Evolutionary conservation across 2,329 filamentous ascomycete species (phyloP).

Genomic region (Aspergillus sp.): DNA sequence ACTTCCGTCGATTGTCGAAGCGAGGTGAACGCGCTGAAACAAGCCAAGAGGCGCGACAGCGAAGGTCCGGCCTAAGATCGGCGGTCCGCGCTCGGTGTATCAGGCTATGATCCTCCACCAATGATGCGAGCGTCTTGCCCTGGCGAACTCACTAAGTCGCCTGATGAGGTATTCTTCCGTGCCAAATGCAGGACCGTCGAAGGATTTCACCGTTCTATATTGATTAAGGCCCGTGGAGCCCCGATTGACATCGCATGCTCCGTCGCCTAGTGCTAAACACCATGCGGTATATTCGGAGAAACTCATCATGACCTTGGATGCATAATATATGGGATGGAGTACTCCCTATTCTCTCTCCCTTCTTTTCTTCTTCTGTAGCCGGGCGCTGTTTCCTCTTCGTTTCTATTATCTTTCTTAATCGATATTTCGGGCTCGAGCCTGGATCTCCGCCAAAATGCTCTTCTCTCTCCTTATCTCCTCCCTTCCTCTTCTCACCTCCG

Average conservation of each 20-base stretch:
- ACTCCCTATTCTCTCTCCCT: too few relatives aligned
- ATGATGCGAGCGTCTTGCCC: slow-evolving; percentile 1
- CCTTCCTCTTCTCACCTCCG: slow-evolving; percentile 20
- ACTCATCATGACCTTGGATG: neutral
- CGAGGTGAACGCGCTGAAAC: neutral
- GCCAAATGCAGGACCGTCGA: neutral
- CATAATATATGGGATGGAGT: neutral
- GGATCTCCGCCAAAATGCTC: slow-evolving; percentile 10
- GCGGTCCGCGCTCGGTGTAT: neutral
- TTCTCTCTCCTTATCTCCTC: slow-evolving; percentile 17
- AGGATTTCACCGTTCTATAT: neutral
- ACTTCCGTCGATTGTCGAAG: too few relatives aligned
- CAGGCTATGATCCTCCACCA: slow-evolving; percentile 17
- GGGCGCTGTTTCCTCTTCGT: neutral
- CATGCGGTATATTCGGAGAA: neutral
- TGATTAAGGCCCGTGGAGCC: neutral
- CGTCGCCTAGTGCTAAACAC: neutral
- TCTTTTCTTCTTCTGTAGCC: too few relatives aligned
- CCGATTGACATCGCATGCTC: neutral
- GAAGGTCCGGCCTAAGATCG: neutral
- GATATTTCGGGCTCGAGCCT: neutral
- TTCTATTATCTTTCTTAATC: neutral
- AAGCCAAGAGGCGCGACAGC: neutral
- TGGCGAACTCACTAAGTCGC: neutral
- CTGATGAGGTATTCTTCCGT: slow-evolving; percentile 1